These are phyloP conservation scores for Castanea crenata DNA, from an alignment of 306 rosid genomes.

Conservation along the genomic window DNA sequence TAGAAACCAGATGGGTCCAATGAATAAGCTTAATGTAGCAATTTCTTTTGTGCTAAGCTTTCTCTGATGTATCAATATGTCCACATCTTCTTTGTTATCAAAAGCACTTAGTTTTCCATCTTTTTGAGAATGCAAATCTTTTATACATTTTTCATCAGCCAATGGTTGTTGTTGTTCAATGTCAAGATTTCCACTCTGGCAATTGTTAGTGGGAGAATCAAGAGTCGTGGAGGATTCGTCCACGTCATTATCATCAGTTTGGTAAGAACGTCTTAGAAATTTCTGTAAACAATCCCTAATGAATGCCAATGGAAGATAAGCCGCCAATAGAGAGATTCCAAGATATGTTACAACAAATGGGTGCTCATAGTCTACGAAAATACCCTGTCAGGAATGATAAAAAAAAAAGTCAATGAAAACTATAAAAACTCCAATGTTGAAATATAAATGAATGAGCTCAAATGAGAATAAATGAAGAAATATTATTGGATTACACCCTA, in stretches of 20 bases:
- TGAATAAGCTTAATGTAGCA: constrained; percentile 23
- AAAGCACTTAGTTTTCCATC: constrained; percentile 7
- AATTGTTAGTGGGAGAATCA: background rate
- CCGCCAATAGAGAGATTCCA: constrained; percentile 23
- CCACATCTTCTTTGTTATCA: background rate
- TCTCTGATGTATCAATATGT: constrained; percentile 5
- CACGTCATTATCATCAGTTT: background rate
- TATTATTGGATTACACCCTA: too few species aligned
- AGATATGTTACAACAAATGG: constrained; percentile 30
- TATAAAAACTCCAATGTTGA: background rate
- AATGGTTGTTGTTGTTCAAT: constrained; percentile 12
- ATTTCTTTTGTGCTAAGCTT: constrained; percentile 18
- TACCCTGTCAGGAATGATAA: constrained; percentile 11
- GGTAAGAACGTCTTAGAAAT: background rate
- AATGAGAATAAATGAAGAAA: background rate
- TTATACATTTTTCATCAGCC: background rate
- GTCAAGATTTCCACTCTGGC: background rate
- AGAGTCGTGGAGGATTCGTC: constrained; percentile 2
- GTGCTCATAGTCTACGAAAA: constrained; percentile 30
- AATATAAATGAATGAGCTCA: background rate
- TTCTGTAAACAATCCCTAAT: constrained; percentile 18
- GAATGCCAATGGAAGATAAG: constrained; percentile 32
- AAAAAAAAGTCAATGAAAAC: background rate
- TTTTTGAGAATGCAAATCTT: constrained; percentile 1
- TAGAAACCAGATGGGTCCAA: constrained; percentile 32